Conservation (phyloP, 1,284 basidiomycete genomes). For the Ustilago hordei region DNA sequence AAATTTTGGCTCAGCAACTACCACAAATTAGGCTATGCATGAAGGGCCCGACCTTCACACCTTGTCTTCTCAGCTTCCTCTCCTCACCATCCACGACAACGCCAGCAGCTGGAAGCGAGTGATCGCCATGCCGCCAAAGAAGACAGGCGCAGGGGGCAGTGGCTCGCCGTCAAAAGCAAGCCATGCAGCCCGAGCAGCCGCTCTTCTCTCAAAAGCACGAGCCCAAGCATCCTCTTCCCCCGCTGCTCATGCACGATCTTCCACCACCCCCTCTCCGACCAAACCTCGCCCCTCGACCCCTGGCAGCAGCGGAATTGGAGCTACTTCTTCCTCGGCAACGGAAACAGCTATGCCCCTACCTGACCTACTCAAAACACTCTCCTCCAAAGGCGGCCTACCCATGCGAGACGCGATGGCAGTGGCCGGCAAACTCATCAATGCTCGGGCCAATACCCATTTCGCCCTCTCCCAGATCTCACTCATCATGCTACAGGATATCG, state of each 20-base stretch:
- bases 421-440: slow-evolving; percentile 59
- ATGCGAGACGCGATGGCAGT: slow-evolving; percentile 59
- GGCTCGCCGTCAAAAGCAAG: slow-evolving; percentile 37
- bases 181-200: slow-evolving; percentile 45
- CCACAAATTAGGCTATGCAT: slow-evolving; percentile 14
- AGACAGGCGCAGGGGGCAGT: slow-evolving; percentile 3
- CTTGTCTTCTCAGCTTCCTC: background rate
- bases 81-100: background rate
- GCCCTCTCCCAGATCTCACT: slow-evolving; percentile 46
- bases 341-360: slow-evolving; percentile 39
- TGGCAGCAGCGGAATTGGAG: background rate
- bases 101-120: no score
- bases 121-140: slow-evolving; percentile 34
- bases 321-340: background rate
- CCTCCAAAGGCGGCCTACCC: slow-evolving; percentile 44
- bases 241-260: slow-evolving; percentile 31
- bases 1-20: slow-evolving; percentile 22
- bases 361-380: slow-evolving; percentile 47
- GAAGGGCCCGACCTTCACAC: background rate
- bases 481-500: slow-evolving; percentile 53
- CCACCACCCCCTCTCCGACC: slow-evolving; percentile 26
- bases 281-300: slow-evolving; percentile 5
- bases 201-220: slow-evolving; percentile 42
- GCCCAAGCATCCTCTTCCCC: slow-evolving; percentile 39
- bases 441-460: slow-evolving; percentile 41